Evolutionary conservation across 495 filamentous ascomycete species (phyloP).

Genomic region (Symbiotaphrina buchneri): DNA sequence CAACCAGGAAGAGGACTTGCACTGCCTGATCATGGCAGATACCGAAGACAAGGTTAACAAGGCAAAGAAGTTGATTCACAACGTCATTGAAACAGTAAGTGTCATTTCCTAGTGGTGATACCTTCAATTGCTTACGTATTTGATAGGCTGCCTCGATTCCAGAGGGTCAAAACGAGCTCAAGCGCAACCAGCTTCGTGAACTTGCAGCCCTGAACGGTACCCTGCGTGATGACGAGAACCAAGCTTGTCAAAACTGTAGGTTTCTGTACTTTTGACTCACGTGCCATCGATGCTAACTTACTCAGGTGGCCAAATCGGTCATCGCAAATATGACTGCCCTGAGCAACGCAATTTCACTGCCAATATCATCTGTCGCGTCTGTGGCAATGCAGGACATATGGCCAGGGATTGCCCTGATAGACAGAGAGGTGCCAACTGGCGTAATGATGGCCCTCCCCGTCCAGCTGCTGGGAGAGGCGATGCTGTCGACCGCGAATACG

Average conservation of each 20-base stretch:
- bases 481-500: slow-evolving; percentile 82
- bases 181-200: slow-evolving; percentile 93
- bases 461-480: slow-evolving; percentile 49
- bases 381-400: slow-evolving; percentile 88
- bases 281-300: slow-evolving; percentile 6
- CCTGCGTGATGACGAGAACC: slow-evolving; percentile 94
- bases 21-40: slow-evolving; percentile 98
- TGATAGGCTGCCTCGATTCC: slow-evolving; percentile 85
- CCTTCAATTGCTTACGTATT: slow-evolving; percentile 8
- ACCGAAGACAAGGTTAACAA: slow-evolving; percentile 97
- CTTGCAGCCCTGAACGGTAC: slow-evolving; percentile 95
- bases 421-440: slow-evolving; percentile 76
- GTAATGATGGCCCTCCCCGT: slow-evolving; percentile 49
- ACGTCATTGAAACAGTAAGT: slow-evolving; percentile 90
- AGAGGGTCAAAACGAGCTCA: slow-evolving; percentile 94
- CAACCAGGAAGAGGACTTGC: slow-evolving; percentile 98
- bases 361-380: slow-evolving; percentile 97
- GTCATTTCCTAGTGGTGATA: background rate
- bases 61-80: slow-evolving; percentile 90
- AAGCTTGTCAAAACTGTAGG: slow-evolving; percentile 96
- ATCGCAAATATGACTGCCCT: slow-evolving; percentile 96
- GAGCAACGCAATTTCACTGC: slow-evolving; percentile 95
- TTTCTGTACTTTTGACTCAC: slow-evolving; percentile 4
- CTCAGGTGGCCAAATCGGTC: slow-evolving; percentile 79
- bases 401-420: slow-evolving; percentile 84